These are phyloP conservation scores for Aspergillus thermomutatus DNA, from an alignment of 2,329 filamentous ascomycete genomes.

Conservation along the genomic window DNA sequence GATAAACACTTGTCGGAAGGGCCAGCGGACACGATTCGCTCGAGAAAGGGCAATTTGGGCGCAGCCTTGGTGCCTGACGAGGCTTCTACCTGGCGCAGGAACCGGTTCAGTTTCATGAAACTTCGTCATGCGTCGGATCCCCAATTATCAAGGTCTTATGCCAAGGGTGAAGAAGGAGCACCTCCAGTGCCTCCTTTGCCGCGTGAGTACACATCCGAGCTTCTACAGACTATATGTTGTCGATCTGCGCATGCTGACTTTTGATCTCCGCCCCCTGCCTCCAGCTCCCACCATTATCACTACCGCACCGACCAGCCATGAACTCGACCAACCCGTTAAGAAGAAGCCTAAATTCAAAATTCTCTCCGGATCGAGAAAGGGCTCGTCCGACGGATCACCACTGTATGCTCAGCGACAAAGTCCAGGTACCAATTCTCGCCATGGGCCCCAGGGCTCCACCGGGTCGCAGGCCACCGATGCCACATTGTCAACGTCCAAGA, in stretches of 20 bases:
- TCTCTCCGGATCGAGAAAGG: constrained; percentile 31
- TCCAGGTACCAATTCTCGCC: constrained; percentile 15
- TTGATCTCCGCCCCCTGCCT: constrained; percentile 8
- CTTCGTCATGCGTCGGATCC: constrained; percentile 93
- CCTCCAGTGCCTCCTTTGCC: constrained; percentile 40
- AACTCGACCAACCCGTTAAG: constrained; percentile 48
- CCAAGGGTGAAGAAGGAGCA: constrained; percentile 57
- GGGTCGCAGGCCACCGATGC: constrained; percentile 28
- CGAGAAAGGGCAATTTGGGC: constrained; percentile 14
- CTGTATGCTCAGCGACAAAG: constrained; percentile 3
- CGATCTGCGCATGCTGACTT: constrained; percentile 3
- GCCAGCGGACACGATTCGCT: constrained; percentile 12
- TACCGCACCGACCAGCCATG: constrained; percentile 74
- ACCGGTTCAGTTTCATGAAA: constrained; percentile 67
- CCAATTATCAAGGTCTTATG: constrained; percentile 73
- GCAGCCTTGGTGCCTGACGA: constrained; percentile 16
- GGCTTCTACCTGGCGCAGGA: constrained; percentile 28
- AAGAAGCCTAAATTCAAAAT: constrained; percentile 41
- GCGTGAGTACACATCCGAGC: constrained; percentile 28
- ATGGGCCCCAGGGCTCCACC: constrained; percentile 24
- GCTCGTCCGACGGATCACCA: constrained; percentile 30
- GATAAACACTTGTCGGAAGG: constrained; percentile 12
- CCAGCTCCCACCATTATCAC: constrained; percentile 73
- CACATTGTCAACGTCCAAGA: constrained; percentile 38
- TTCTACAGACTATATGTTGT: not conserved